Evolutionary conservation across 176 grass and related monocot genomes (phyloP).

Genomic region (Oryza glumipatula): DNA sequence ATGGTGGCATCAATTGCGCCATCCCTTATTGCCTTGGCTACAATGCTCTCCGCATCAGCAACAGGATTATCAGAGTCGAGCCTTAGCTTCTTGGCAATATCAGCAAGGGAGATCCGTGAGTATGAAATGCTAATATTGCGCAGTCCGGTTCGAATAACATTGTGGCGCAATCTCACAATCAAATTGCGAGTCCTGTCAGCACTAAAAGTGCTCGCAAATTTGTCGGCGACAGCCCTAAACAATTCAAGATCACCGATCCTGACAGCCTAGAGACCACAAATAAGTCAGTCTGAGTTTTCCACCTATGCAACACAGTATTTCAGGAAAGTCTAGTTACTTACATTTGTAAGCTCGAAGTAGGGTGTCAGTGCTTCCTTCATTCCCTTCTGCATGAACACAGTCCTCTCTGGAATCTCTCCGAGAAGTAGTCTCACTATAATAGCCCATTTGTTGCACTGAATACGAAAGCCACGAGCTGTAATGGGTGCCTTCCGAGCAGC

Average conservation of each 20-base stretch:
- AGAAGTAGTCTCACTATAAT: slow-evolving; percentile 76
- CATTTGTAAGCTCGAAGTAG: slow-evolving; percentile 93
- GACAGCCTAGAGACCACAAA: slow-evolving; percentile 60
- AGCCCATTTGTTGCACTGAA: slow-evolving; percentile 97
- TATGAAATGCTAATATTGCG: slow-evolving; percentile 93
- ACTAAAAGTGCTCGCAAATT: slow-evolving; percentile 73
- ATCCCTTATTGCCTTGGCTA: slow-evolving; percentile 89
- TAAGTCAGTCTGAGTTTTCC: neutral
- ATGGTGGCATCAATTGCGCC: slow-evolving; percentile 85
- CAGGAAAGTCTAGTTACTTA: slow-evolving; percentile 29
- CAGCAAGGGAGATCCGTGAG: slow-evolving; percentile 73
- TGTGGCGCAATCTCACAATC: slow-evolving; percentile 89
- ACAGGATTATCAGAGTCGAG: slow-evolving; percentile 69
- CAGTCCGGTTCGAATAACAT: slow-evolving; percentile 83
- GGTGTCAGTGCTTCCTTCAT: slow-evolving; percentile 88
- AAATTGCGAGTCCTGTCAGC: slow-evolving; percentile 79
- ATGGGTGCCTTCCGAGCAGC: slow-evolving; percentile 82
- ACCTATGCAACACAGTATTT: neutral
- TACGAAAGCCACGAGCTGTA: slow-evolving; percentile 70
- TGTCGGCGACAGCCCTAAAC: slow-evolving; percentile 74
- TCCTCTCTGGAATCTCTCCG: slow-evolving; percentile 90
- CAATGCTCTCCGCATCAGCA: slow-evolving; percentile 88
- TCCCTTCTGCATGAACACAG: slow-evolving; percentile 91
- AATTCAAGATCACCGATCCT: slow-evolving; percentile 82
- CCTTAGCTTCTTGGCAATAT: slow-evolving; percentile 74